Percentiles rank a stretch among this genome's conserved stretches.
These are phyloP conservation scores for Garcia nutans DNA, from an alignment of 345 rosid genomes.

Conservation along the genomic window DNA sequence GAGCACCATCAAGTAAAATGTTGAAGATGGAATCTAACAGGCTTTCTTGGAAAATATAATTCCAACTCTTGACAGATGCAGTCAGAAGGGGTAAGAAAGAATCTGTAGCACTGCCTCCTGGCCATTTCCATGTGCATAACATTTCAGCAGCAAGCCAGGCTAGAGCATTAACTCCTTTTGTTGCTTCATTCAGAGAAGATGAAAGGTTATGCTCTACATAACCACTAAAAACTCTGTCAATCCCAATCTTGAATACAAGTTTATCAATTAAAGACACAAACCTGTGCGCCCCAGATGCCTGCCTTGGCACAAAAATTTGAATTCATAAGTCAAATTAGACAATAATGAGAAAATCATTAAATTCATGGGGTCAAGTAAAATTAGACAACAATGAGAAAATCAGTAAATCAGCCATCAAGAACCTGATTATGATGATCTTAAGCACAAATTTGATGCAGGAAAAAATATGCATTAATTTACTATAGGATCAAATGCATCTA, in stretches of 20 bases:
- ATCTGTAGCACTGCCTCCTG: slow-evolving; percentile 67
- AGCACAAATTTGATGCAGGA: background rate
- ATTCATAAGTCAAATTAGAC: background rate
- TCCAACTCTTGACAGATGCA: slow-evolving; percentile 49
- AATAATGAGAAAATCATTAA: background rate
- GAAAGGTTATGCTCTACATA: slow-evolving; percentile 17
- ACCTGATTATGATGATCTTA: background rate
- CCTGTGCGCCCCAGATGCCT: slow-evolving; percentile 58
- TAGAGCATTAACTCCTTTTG: slow-evolving; percentile 39
- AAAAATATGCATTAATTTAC: background rate
- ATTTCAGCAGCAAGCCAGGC: slow-evolving; percentile 93
- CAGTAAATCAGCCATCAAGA: background rate
- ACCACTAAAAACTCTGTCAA: slow-evolving; percentile 47
- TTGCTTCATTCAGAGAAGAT: slow-evolving; percentile 24
- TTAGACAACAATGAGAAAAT: background rate
- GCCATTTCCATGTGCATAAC: slow-evolving; percentile 94
- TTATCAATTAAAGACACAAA: slow-evolving; percentile 65
- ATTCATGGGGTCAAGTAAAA: slow-evolving; percentile 1
- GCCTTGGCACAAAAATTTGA: slow-evolving; percentile 27
- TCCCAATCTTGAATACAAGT: slow-evolving; percentile 63
- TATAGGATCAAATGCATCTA: background rate
- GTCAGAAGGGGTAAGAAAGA: slow-evolving; percentile 69
- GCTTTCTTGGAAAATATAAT: slow-evolving; percentile 29
- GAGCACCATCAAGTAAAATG: slow-evolving; percentile 81
- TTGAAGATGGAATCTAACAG: slow-evolving; percentile 61